A percentile compares a stretch with the other conserved stretches of the same genome.
Evolutionary conservation across 2,329 filamentous ascomycete genomes (phyloP).

Genomic region (Trichoderma cornu-damae): DNA sequence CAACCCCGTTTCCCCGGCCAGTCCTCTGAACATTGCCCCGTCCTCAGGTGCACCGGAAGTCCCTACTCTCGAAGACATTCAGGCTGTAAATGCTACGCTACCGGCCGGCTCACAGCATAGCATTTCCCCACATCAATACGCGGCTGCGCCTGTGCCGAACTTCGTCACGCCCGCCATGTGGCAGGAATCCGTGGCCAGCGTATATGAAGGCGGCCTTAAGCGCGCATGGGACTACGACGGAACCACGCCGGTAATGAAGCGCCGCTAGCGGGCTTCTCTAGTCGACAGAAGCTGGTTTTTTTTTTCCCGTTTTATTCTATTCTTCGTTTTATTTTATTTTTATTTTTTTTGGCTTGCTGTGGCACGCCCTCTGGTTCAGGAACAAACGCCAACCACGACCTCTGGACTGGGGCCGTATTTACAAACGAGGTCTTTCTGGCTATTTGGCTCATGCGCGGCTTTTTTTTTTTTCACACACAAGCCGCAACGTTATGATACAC

Average conservation of each 20-base stretch:
- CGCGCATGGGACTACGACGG: conserved; percentile 55
- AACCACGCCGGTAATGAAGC: conserved; percentile 30
- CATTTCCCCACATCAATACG: conserved; percentile 48
- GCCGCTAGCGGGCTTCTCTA: conserved; percentile 21
- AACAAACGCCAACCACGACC: not conserved
- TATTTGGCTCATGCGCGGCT: not conserved
- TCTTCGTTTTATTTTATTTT: no score
- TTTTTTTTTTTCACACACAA: no score
- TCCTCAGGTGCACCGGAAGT: conserved; percentile 52
- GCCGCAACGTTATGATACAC: not conserved
- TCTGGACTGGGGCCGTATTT: not conserved
- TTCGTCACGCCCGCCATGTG: conserved; percentile 69
- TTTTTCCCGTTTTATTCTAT: no score
- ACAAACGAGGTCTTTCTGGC: not conserved
- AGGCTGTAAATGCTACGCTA: conserved; percentile 43
- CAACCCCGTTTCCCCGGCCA: conserved; percentile 40
- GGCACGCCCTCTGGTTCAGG: not conserved
- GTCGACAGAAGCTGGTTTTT: not conserved
- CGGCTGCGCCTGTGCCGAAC: conserved; percentile 47
- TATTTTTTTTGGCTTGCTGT: no score
- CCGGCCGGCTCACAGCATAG: conserved; percentile 41
- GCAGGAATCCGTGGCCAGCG: conserved; percentile 65
- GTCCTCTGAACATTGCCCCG: conserved; percentile 48
- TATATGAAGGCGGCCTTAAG: conserved; percentile 62
- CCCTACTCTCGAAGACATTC: conserved; percentile 49